Evolutionary conservation across 352 stramenopile genomes (phyloP), one percentile per base, ranked within the genome.

Genomic region (Pythium aristosporum): DNA sequence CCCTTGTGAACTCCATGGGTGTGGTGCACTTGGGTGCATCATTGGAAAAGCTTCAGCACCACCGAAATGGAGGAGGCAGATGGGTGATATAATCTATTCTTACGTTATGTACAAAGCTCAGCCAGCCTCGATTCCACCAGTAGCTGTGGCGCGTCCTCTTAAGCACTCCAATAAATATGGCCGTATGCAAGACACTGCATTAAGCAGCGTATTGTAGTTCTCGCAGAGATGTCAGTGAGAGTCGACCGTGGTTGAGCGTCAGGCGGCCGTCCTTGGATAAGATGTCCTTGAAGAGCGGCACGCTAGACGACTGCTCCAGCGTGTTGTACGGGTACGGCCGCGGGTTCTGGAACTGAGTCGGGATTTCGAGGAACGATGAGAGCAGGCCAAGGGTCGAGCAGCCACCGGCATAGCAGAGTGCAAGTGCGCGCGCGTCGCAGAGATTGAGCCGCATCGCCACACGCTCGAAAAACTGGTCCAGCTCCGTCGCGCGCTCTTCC

Each of bases 401-500:
- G 44, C 71, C 65, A 7, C 76, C 61, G 21, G 77, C 28, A 10
- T 75, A 74, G 44, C 82, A 91, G 15, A 37, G 62, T 50, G 76
- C 71, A 16, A 88, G 52, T 53, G 79, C 75, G 32, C 62, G 46
- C 5, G 68, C 65, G 63, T 78, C 75, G 69, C 82, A 89, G 8
- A 91, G 72, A 60, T 87, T 88, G 3, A 91, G 70, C 0, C 82
- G 80, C 77, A 89, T 85, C 15, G 73, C 72, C 20, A 91, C 68
- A 58, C 80, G 79, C 44, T 85, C 69, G 44, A 91, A 87, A 58
- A 88, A 83, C 16, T 70, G 68, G 41, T 89, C 78, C 30, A 91
- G 71, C 61, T 75, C 81, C 56, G 77, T 81, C 53, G 83, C 67
- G 25, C 67, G 67, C 7, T 37, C 50, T 32, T 73, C 67, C 8